Evolutionary conservation across 208 protist genomes (phyloP), one percentile per base, ranked within the genome.

Genomic region (Acanthamoeba castellanii): DNA sequence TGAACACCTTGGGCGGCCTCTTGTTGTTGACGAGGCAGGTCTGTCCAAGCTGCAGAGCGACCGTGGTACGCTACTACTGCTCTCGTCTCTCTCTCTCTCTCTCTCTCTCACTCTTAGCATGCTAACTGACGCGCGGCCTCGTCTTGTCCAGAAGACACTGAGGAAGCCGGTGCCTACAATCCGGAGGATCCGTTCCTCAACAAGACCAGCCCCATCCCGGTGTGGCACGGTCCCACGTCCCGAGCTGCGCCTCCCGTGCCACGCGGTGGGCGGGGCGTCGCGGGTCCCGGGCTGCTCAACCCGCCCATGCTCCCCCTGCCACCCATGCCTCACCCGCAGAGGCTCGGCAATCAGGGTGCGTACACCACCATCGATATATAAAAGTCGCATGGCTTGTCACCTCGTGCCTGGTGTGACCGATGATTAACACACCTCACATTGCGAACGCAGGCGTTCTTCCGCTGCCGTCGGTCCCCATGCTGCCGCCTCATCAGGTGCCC

Each of bases 101-200:
- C 68, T 8, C 18, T n/a, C 30, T 32, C 68, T 20, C 16, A 55
- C 8, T 55, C 5, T 13, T 55, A 55, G 13, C 50, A 55, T 16
- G 13, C 50, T 13, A 55, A 13, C 13, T 20, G 11, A 18, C 52
- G 52, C 16, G 52, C 16, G 14, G 13, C 57, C 13, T 18, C 22
- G 27, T 64, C 13, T 27, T 8, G 11, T 34, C 11, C 78, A 87
- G 78, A 87, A 16, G 78, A 87, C 14, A 42, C 22, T 13, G 78
- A 87, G n/a, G 78, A 87, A 37, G 27, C 78, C 3, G 76, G 42
- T 64, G 78, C 78, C 4, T 87, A 87, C 78, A 87, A 87, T 34
- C 78, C 78, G 9, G 78, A 87, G 52, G 78, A 87, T 61, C 78
- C 78, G n/a, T 87, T 87, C 52, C 78, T 87, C 78, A 87, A 55